phyloP scores from a whole-genome alignment of 257 asterid species.

The Capsicum baccatum region DNA sequence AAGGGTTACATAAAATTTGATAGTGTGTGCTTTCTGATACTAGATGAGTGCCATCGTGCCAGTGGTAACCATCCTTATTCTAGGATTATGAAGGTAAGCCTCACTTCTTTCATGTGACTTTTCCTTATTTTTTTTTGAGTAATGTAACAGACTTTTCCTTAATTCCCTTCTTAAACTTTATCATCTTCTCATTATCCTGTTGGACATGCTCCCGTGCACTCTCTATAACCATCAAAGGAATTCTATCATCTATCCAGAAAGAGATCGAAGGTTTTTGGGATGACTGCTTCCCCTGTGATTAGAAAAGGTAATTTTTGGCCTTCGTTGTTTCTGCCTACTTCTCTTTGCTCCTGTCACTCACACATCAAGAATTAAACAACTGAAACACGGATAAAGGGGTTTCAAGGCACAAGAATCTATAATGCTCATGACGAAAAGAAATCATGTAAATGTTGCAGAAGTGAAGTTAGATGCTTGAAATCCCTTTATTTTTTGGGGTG shows the following conservation, averaged over 20 bases:
- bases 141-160: background rate
- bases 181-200: background rate
- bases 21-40: slow-evolving; percentile 57
- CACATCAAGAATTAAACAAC: background rate
- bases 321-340: slow-evolving; percentile 9
- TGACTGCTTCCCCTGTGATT: slow-evolving; percentile 68
- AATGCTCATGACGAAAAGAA: background rate
- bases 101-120: slow-evolving; percentile 22
- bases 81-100: slow-evolving; percentile 73
- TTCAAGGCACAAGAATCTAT: background rate
- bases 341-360: background rate
- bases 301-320: slow-evolving; percentile 56
- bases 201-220: slow-evolving; percentile 8
- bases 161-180: slow-evolving; percentile 7
- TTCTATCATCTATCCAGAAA: slow-evolving; percentile 57
- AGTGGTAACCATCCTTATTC: slow-evolving; percentile 88
- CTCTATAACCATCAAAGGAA: slow-evolving; percentile 52
- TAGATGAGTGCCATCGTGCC: slow-evolving; percentile 87
- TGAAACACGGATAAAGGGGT: background rate
- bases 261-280: slow-evolving; percentile 79
- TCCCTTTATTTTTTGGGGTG: background rate
- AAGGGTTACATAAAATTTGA: slow-evolving; percentile 62
- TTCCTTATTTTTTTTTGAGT: background rate
- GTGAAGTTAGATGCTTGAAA: slow-evolving; percentile 18
- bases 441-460: background rate